These are phyloP conservation scores for Sugiyamaella pinicola DNA, from an alignment of 1,139 yeast species.

Conservation along the genomic window DNA sequence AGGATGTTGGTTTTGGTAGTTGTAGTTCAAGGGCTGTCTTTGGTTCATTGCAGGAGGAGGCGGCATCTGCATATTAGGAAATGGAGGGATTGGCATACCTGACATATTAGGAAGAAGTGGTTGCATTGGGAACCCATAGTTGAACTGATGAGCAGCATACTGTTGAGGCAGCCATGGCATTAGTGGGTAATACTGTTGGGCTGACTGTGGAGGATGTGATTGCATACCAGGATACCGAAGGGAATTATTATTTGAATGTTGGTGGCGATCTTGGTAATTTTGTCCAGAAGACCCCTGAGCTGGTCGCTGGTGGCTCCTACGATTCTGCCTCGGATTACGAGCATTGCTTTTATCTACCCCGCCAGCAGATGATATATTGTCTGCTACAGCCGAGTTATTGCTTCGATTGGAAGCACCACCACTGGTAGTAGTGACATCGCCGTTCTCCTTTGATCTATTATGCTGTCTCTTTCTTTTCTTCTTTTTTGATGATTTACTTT, in stretches of 20 bases:
- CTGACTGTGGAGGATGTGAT: constrained; percentile 6
- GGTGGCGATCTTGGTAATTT: neutral
- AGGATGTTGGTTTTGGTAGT: neutral
- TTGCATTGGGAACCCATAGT: constrained; percentile 19
- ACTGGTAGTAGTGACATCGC: constrained; percentile 10
- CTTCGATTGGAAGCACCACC: neutral
- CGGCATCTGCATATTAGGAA: constrained; percentile 18
- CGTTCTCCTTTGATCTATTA: constrained; percentile 20
- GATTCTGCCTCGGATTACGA: neutral
- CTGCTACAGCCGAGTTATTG: neutral
- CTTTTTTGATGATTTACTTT: constrained; percentile 60
- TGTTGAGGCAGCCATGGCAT: constrained; percentile 31
- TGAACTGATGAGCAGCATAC: constrained; percentile 26
- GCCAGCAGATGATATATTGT: no score
- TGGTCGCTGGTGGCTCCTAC: neutral
- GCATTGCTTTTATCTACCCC: neutral
- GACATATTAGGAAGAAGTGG: constrained; percentile 22
- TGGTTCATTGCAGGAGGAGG: constrained; percentile 9
- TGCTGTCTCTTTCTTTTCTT: constrained; percentile 45
- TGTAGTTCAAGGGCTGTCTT: neutral
- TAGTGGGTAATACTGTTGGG: constrained; percentile 27
- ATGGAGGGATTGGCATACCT: constrained; percentile 15
- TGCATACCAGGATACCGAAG: neutral
- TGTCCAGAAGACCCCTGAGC: neutral
- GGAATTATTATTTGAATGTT: neutral